These are phyloP conservation scores for Acarospora socialis DNA, from an alignment of 2,329 filamentous ascomycete genomes.

Conservation along the genomic window DNA sequence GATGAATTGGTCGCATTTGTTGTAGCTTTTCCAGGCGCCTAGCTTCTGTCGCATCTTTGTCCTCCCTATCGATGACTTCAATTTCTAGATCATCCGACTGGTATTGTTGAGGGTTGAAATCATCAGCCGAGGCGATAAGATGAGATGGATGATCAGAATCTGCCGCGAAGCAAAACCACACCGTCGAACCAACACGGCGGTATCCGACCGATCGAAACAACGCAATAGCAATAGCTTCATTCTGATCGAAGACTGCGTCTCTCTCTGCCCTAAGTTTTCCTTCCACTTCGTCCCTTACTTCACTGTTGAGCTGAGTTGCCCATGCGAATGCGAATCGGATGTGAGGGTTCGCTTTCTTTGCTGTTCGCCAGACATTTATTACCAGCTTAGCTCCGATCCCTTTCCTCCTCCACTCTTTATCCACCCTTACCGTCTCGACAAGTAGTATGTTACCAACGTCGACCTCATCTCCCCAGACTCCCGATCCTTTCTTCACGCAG, in stretches of 20 bases:
- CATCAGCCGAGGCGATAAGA: conserved; percentile 11
- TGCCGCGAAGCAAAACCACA: conserved; percentile 19
- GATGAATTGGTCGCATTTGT: conserved; percentile 6
- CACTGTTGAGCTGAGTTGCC: conserved; percentile 13
- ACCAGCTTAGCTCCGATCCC: conserved; percentile 22
- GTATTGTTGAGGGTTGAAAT: conserved; percentile 15
- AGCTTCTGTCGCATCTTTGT: conserved; percentile 5
- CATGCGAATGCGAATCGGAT: conserved; percentile 17
- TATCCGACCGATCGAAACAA: conserved; percentile 21
- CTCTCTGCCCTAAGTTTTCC: conserved; percentile 10
- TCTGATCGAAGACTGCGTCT: conserved; percentile 7
- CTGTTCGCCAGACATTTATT: conserved; percentile 18
- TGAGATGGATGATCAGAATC: conserved; percentile 17
- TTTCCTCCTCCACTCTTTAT: conserved; percentile 17
- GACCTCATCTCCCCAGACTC: conserved; percentile 19
- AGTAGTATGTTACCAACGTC: conserved; percentile 20
- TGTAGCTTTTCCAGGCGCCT: conserved; percentile 2
- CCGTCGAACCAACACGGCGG: conserved; percentile 21
- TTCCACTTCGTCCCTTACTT: conserved; percentile 12
- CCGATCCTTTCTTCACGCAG: conserved; percentile 18
- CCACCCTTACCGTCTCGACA: conserved; percentile 17
- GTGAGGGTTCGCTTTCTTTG: conserved; percentile 14
- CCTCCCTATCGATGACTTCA: conserved; percentile 9
- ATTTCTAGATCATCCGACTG: conserved; percentile 7
- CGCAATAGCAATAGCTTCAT: conserved; percentile 11